phyloP scores from a whole-genome alignment of 179 eudicot genomes.

The Monotropa hypopitys region DNA sequence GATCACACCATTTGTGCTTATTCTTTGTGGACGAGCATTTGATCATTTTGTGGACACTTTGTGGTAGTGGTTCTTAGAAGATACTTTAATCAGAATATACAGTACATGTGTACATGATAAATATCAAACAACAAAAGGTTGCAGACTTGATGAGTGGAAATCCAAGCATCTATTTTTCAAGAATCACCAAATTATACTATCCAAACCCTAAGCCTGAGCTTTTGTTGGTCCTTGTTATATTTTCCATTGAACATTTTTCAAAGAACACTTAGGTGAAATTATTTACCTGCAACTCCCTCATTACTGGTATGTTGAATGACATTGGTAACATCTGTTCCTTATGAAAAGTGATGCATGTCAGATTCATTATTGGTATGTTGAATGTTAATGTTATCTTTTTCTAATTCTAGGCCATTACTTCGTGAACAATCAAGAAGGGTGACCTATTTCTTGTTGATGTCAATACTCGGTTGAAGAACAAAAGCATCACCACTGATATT shows the following conservation, averaged over 20 bases:
- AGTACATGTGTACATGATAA: neutral
- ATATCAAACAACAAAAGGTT: neutral
- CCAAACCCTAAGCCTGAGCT: too few species aligned
- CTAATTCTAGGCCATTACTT: constrained; percentile 46
- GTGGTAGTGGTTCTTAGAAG: neutral
- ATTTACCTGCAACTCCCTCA: too few species aligned
- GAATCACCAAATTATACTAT: too few species aligned
- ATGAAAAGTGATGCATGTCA: too few species aligned
- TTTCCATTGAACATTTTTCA: too few species aligned
- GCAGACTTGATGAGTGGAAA: neutral
- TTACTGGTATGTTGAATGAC: too few species aligned
- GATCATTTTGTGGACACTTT: neutral
- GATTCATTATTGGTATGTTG: neutral
- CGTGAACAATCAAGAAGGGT: constrained; percentile 60
- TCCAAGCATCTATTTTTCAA: neutral
- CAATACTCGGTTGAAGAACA: constrained; percentile 51
- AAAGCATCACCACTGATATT: constrained; percentile 56
- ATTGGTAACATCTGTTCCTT: neutral
- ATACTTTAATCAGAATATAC: neutral
- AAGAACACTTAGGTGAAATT: too few species aligned
- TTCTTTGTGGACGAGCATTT: neutral
- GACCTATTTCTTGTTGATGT: constrained; percentile 60
- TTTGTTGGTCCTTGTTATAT: too few species aligned
- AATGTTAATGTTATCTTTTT: neutral
- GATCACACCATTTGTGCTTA: neutral